Conservation (phyloP, 345 rosid species). For the Hevea brasiliensis region DNA sequence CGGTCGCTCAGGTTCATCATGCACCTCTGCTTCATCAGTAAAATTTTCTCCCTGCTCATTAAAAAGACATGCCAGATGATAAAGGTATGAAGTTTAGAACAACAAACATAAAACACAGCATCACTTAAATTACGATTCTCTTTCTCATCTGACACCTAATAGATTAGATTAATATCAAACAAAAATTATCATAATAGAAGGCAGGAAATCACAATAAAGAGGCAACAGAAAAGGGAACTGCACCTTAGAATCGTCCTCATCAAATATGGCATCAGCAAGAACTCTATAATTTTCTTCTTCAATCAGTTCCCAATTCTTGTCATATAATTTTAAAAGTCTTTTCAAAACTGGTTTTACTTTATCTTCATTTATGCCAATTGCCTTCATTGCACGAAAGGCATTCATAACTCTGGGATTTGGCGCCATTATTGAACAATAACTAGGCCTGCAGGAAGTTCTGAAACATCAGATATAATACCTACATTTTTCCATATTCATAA, state of each 20-base stretch:
- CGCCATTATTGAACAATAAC: slow-evolving; percentile 34
- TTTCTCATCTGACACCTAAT: slow-evolving; percentile 44
- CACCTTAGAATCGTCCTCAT: slow-evolving; percentile 67
- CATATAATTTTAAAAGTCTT: slow-evolving; percentile 63
- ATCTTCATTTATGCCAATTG: slow-evolving; percentile 50
- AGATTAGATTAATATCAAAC: slow-evolving; percentile 20
- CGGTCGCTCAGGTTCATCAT: slow-evolving; percentile 59
- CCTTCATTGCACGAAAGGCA: slow-evolving; percentile 72
- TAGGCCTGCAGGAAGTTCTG: slow-evolving; percentile 1
- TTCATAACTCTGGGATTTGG: slow-evolving; percentile 46
- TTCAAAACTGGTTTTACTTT: slow-evolving; percentile 73
- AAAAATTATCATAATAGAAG: neutral
- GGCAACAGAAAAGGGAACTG: slow-evolving; percentile 2
- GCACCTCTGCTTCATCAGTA: slow-evolving; percentile 40
- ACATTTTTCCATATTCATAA: neutral
- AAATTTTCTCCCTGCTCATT: slow-evolving; percentile 38
- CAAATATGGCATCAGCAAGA: slow-evolving; percentile 89
- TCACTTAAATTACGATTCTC: slow-evolving; percentile 41
- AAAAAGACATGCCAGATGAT: slow-evolving; percentile 12
- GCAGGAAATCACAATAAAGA: neutral
- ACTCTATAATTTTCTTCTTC: slow-evolving; percentile 83
- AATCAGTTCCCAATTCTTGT: slow-evolving; percentile 78
- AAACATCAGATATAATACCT: neutral
- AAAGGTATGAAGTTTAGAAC: neutral
- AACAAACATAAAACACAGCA: slow-evolving; percentile 4